A percentile compares a stretch with the other conserved stretches of the same genome.
These are phyloP conservation scores for Ceriops tagal DNA, from an alignment of 345 rosid species.

Conservation along the genomic window DNA sequence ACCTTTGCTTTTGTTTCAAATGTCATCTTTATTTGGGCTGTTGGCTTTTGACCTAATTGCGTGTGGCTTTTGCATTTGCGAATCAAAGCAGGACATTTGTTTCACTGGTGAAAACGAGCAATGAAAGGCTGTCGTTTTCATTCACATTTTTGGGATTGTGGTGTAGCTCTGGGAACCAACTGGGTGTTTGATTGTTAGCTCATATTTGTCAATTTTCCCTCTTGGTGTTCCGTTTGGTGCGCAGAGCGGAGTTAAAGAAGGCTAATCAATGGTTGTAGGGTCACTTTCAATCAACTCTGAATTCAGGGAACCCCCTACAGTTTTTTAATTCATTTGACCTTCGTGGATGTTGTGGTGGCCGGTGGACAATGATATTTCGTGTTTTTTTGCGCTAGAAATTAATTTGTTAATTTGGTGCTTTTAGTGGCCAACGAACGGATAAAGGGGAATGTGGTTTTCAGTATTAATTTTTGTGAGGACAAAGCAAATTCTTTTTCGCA, in stretches of 20 bases:
- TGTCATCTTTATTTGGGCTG: slow-evolving; percentile 20
- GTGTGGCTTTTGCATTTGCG: slow-evolving; percentile 18
- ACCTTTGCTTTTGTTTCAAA: slow-evolving; percentile 54
- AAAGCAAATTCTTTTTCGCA: too few species aligned
- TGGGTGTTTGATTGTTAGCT: slow-evolving; percentile 14
- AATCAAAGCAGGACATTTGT: slow-evolving; percentile 16
- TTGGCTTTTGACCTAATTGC: slow-evolving; percentile 35
- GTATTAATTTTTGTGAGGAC: too few species aligned
- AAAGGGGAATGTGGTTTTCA: too few species aligned
- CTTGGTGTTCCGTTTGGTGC: slow-evolving; percentile 24
- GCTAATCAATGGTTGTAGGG: slow-evolving; percentile 27
- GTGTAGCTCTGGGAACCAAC: not conserved
- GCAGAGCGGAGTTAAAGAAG: slow-evolving; percentile 32
- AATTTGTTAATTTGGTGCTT: not conserved
- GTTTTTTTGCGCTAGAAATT: not conserved
- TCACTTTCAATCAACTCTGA: slow-evolving; percentile 24
- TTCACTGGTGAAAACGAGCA: not conserved
- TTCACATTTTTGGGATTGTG: slow-evolving; percentile 12
- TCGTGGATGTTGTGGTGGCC: slow-evolving; percentile 1
- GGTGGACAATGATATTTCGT: not conserved
- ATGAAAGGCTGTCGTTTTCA: not conserved
- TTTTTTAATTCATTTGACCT: not conserved
- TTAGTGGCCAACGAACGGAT: not conserved
- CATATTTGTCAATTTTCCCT: slow-evolving; percentile 7
- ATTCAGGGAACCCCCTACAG: not conserved